A percentile compares a stretch with the other conserved stretches of the same genome.
These are phyloP conservation scores for Parastagonospora nodorum DNA, from an alignment of 2,329 filamentous ascomycete species.

Conservation along the genomic window DNA sequence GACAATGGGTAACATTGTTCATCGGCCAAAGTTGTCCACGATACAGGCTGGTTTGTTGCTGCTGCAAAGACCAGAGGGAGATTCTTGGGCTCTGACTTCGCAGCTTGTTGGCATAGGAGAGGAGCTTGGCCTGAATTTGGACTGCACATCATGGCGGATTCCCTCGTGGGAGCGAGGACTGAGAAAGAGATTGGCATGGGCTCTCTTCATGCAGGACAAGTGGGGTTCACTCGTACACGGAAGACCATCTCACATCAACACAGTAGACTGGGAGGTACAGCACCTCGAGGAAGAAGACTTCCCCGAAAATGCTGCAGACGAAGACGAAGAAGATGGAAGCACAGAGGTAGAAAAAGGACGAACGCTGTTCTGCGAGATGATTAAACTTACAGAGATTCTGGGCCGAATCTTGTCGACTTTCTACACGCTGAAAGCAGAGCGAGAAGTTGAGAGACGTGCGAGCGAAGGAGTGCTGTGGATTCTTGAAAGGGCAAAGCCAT, in stretches of 20 bases:
- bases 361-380: conserved; percentile 57
- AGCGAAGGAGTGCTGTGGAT: conserved; percentile 55
- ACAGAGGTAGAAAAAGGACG: conserved; percentile 41
- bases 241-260: conserved; percentile 60
- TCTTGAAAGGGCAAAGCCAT: conserved; percentile 59
- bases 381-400: conserved; percentile 57
- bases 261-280: conserved; percentile 61
- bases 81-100: conserved; percentile 40
- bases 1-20: conserved; percentile 44
- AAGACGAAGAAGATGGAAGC: conserved; percentile 41
- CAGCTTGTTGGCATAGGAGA: conserved; percentile 48
- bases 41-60: conserved; percentile 48
- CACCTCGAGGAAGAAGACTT: conserved; percentile 54
- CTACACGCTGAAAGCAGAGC: conserved; percentile 56
- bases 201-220: conserved; percentile 68
- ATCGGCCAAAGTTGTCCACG: conserved; percentile 48
- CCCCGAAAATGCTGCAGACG: conserved; percentile 37
- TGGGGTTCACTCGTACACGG: conserved; percentile 65
- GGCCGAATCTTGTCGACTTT: conserved; percentile 58
- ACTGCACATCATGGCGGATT: conserved; percentile 66
- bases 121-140: conserved; percentile 54
- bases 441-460: conserved; percentile 49
- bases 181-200: conserved; percentile 67
- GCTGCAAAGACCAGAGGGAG: conserved; percentile 43
- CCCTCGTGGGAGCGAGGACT: conserved; percentile 67